These are phyloP conservation scores for Penicillium glabrum DNA, from an alignment of 2,329 filamentous ascomycete species.

Conservation along the genomic window DNA sequence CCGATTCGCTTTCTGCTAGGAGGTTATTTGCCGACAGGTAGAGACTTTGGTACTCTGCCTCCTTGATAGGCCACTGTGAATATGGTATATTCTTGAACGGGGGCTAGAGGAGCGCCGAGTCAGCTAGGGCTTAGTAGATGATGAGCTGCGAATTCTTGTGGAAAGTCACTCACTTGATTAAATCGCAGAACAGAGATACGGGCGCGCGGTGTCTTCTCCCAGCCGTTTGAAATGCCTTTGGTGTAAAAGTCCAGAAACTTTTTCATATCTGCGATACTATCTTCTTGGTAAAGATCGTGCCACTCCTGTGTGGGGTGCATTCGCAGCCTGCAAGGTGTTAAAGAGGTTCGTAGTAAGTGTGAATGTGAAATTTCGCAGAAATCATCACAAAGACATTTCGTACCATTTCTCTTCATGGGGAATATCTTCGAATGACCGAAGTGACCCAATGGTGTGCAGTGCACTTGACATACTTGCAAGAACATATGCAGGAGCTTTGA, in stretches of 20 bases:
- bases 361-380: rapidly evolving
- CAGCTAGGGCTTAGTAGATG: not conserved
- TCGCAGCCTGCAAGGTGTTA: conserved; percentile 11
- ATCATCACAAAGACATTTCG: not conserved
- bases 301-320: conserved; percentile 30
- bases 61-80: not conserved
- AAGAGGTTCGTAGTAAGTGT: rapidly evolving
- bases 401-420: not conserved
- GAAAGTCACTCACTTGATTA: not conserved
- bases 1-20: not conserved
- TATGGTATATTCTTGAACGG: not conserved
- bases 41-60: not conserved
- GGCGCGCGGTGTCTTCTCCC: conserved; percentile 12
- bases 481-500: not conserved
- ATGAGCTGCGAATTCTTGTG: not conserved
- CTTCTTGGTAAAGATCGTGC: conserved; percentile 26
- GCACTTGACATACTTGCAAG: not conserved
- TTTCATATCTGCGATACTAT: conserved; percentile 21
- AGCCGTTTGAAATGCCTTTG: conserved; percentile 8
- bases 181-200: conserved; percentile 6
- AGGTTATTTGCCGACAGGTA: not conserved
- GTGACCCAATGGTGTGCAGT: not conserved
- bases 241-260: conserved; percentile 14
- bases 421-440: not conserved
- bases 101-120: not conserved